Base-by-base conservation (phyloP, 1,284 basidiomycete species). In the Cryptococcus sp. region DNA sequence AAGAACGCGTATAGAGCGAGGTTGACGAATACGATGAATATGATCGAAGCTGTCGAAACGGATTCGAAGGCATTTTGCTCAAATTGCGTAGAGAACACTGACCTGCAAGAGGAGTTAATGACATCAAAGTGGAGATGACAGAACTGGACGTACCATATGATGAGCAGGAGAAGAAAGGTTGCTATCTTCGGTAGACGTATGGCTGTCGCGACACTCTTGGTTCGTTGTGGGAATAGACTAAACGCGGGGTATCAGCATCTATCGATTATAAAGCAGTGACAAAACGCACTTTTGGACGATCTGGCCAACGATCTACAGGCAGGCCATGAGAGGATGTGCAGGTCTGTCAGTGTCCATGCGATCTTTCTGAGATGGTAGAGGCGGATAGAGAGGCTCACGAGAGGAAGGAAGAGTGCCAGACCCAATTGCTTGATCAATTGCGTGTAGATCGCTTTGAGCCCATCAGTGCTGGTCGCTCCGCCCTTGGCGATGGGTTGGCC, bases 341-440 rank as follows among this genome's bases (percentile, higher is more conserved):
- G 5, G 10, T 10, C 13, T 35, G 31, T 35, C 31, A 35, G 31
- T 35, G 1, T 35, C 5, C 6, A 38, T 3, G 19, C n/a, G 5
- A 27, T 44, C 39, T 19, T 22, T n/a, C 35, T 23, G 46, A 22
- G 23, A 19, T 8, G 17, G 5, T 4, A 17, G 11, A 20, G 22
- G 15, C 22, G 27, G 19, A 47, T 17, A 31, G 16, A 41, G 17
- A 5, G 38, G 59, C 61, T 57, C 22, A 69, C 59, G 11, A 75
- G 60, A 1, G 75, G 75, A 15, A 75, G 56, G 51, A 75, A 73
- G 16, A 75, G 56, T 5, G 67, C 59, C 41, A 71, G 48, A 42
- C 69, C 67, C 40, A 71, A 51, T 56, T 76, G 74, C 58, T 71
- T 63, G 8, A 66, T 62, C 2, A 77, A 65, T 39, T 70, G 59